phyloP scores from a whole-genome alignment of 1,284 basidiomycete genomes.

The Abortiporus biennis region DNA sequence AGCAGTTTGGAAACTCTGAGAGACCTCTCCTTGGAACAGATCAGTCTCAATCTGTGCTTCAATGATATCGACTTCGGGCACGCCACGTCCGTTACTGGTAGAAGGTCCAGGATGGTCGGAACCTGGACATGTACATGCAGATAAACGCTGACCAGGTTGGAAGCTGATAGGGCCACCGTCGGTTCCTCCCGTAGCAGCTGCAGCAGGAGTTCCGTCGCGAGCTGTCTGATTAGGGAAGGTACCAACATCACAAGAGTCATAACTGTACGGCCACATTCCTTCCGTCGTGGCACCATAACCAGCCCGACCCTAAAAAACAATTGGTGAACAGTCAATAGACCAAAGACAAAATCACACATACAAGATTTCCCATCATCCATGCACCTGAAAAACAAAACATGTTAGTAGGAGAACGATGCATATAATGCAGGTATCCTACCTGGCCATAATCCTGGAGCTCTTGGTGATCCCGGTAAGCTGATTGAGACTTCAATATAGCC shows the following conservation, averaged over 20 bases:
- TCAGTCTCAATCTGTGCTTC: slow-evolving; percentile 47
- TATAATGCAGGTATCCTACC: slow-evolving; percentile 5
- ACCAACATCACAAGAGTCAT: slow-evolving; percentile 78
- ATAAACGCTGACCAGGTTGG: slow-evolving; percentile 52
- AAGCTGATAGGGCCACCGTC: slow-evolving; percentile 37
- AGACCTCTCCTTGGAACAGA: slow-evolving; percentile 47
- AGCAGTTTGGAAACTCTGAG: slow-evolving; percentile 78
- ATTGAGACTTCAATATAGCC: slow-evolving; percentile 83
- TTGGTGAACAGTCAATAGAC: slow-evolving; percentile 36
- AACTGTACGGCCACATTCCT: slow-evolving; percentile 75
- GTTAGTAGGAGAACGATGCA: neutral
- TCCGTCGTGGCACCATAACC: slow-evolving; percentile 58
- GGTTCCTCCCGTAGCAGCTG: slow-evolving; percentile 42
- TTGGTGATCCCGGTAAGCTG: slow-evolving; percentile 72
- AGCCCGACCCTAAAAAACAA: slow-evolving; percentile 42
- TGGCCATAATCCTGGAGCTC: slow-evolving; percentile 70
- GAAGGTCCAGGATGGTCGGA: slow-evolving; percentile 62
- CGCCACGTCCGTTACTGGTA: slow-evolving; percentile 42
- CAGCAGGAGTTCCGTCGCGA: slow-evolving; percentile 43
- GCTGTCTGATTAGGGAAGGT: slow-evolving; percentile 77
- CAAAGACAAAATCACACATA: slow-evolving; percentile 17
- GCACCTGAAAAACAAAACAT: slow-evolving; percentile 13
- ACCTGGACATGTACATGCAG: slow-evolving; percentile 49
- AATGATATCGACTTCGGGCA: slow-evolving; percentile 65
- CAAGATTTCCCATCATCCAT: slow-evolving; percentile 50